Evolutionary conservation across 2,329 filamentous ascomycete species (phyloP), one percentile per base, ranked within the genome.

Genomic region (Madurella fahalii): DNA sequence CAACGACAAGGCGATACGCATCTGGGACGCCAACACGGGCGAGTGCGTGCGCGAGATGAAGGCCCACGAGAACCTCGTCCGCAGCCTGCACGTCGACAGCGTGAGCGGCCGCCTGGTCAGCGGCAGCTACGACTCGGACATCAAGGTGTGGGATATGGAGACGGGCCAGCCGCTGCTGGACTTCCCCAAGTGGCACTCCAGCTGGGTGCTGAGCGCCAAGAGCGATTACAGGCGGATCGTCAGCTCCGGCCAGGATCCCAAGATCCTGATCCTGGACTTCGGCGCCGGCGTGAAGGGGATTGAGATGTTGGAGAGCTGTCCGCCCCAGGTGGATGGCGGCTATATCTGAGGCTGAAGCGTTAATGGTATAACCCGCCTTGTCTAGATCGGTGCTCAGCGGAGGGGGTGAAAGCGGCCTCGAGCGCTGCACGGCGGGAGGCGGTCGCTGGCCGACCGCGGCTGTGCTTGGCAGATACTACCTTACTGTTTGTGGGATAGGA

Each of bases 181-280:
- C 63, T 93, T 96, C 65, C 89, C 91, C n/a, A 85, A 89, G 62
- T 97, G 92, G 91, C 95, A 96, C 55, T 87, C 87, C 11, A 95
- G 90, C 72, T 99, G 94, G 94, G 95, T 99, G 66, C 75, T 99
- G 56, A 92, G 90, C 60, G 94, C 94, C 49, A 96, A 96, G 78
- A 92, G 89, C 59, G 93, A 99, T 68, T 97, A 97, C 71, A 81
- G 93, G 56, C 84, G 94, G 58, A 94, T 99, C 59, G 89, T 99
- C 58, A 94, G 90, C 64, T 95, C 93, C 0, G 94, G 92, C 47
- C 94, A 99, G 71, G 92, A 96, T 66, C 89, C 92, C 34, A 87
- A 95, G 68, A 91, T 95, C 49, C 74, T 97, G 55, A 87, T 99
- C 57, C 86, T 97, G 79, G 94, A 99, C 73, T 99, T 97, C 74